These are phyloP conservation scores for Kwoniella bestiolae DNA, from an alignment of 768 basidiomycete genomes.

Conservation along the genomic window DNA sequence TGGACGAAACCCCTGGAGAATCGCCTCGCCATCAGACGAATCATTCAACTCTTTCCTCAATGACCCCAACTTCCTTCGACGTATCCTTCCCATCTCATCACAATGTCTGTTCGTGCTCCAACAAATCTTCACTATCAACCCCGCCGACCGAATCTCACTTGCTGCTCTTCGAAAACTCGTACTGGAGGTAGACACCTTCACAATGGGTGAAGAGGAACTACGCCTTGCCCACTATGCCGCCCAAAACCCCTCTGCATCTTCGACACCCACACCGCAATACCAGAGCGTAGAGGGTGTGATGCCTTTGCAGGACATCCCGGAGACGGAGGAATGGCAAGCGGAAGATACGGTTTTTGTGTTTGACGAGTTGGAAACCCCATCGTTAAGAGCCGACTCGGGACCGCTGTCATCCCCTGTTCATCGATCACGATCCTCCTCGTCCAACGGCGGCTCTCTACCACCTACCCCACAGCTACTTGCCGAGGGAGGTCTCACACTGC, in stretches of 20 bases:
- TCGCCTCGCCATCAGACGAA: conserved; percentile 67
- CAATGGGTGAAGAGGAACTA: conserved; percentile 64
- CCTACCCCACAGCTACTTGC: conserved; percentile 41
- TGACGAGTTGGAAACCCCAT: conserved; percentile 43
- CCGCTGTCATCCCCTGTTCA: conserved; percentile 41
- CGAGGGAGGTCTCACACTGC: conserved; percentile 13
- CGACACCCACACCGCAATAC: conserved; percentile 18
- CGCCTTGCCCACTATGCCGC: conserved; percentile 47
- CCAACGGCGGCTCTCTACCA: conserved; percentile 37
- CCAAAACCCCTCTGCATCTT: conserved; percentile 14
- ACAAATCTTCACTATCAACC: conserved; percentile 71
- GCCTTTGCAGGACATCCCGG: conserved; percentile 14
- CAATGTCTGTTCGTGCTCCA: conserved; percentile 70
- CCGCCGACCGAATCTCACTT: conserved; percentile 68
- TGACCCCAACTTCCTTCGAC: conserved; percentile 68
- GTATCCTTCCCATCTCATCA: conserved; percentile 73
- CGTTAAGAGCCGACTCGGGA: conserved; percentile 46
- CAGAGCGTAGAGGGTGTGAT: conserved; percentile 10
- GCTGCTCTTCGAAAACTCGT: conserved; percentile 68
- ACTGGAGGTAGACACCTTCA: conserved; percentile 66
- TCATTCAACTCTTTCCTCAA: conserved; percentile 78
- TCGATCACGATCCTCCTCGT: conserved; percentile 37
- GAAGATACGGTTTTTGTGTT: conserved; percentile 34
- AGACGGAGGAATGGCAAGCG: conserved; percentile 4
- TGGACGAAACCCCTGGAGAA: conserved; percentile 76